Percentiles rank a stretch among this genome's conserved stretches.
These are phyloP conservation scores for Coprinellus micaceus DNA, from an alignment of 768 basidiomycete genomes.

Conservation along the genomic window DNA sequence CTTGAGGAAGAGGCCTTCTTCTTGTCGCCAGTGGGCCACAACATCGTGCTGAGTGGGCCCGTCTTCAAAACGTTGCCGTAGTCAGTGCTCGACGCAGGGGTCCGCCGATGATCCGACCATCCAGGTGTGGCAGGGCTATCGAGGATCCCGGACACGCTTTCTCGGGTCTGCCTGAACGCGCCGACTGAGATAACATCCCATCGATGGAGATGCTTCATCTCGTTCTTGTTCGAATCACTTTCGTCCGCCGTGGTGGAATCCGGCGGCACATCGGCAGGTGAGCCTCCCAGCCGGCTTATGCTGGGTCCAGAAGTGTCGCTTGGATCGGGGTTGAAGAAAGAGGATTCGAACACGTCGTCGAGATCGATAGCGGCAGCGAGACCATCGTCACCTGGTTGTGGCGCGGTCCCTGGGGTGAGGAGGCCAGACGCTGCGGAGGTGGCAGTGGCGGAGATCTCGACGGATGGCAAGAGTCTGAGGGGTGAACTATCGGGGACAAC, in stretches of 20 bases:
- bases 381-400: constrained; percentile 23
- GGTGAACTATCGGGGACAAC: constrained; percentile 20
- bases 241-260: constrained; percentile 31
- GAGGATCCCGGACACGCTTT: constrained; percentile 24
- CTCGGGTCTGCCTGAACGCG: constrained; percentile 64
- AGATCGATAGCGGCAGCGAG: constrained; percentile 55
- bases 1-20: too few relatives aligned
- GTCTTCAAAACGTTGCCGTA: constrained; percentile 50
- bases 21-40: constrained; percentile 44
- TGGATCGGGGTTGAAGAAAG: constrained; percentile 61
- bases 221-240: constrained; percentile 31
- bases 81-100: constrained; percentile 32
- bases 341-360: constrained; percentile 74
- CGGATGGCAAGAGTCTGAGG: constrained; percentile 7
- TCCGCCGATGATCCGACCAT: constrained; percentile 35
- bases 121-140: constrained; percentile 19
- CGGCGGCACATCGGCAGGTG: constrained; percentile 22
- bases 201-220: constrained; percentile 50
- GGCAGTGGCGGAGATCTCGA: constrained; percentile 6
- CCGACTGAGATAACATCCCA: constrained; percentile 76
- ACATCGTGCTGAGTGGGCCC: constrained; percentile 53
- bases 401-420: not conserved
- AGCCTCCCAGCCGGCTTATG: not conserved
- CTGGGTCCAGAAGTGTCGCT: too few relatives aligned
- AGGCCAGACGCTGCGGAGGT: constrained; percentile 7